Conservation (phyloP, 306 rosid species). For the Alnus rubra region DNA sequence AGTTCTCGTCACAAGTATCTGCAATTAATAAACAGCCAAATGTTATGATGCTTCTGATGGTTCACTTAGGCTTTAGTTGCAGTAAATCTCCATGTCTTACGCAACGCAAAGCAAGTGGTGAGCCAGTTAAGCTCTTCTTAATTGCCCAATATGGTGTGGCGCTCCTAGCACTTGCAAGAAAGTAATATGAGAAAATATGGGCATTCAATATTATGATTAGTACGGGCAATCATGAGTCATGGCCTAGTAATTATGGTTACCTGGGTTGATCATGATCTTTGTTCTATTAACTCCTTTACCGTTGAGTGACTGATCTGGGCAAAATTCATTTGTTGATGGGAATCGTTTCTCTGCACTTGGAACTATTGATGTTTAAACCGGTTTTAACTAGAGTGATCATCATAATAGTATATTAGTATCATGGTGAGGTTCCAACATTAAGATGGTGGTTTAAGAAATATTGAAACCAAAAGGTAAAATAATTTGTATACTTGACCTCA, state of each 20-base stretch:
- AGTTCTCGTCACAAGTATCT: not conserved
- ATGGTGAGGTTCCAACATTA: not conserved
- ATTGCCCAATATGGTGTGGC: too few relatives aligned
- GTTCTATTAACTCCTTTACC: too few relatives aligned
- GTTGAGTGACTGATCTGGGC: too few relatives aligned
- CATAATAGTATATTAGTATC: not conserved
- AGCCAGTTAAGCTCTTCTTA: not conserved
- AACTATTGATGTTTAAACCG: too few relatives aligned
- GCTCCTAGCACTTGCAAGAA: too few relatives aligned
- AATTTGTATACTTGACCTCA: not conserved
- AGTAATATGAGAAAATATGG: too few relatives aligned
- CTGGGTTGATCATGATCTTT: too few relatives aligned
- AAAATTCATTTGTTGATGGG: too few relatives aligned
- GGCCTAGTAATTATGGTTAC: too few relatives aligned
- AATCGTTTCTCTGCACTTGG: too few relatives aligned
- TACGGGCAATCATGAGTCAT: too few relatives aligned
- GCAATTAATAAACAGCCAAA: not conserved
- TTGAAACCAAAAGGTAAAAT: not conserved
- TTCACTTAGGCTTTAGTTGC: not conserved
- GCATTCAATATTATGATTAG: too few relatives aligned
- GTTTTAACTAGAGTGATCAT: not conserved
- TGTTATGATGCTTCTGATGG: not conserved
- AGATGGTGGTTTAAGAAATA: not conserved
- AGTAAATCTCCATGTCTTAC: not conserved
- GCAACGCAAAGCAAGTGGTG: not conserved